These are phyloP conservation scores for Coleophoma eucalyptorum DNA, from an alignment of 2,329 filamentous ascomycete genomes.

Conservation along the genomic window DNA sequence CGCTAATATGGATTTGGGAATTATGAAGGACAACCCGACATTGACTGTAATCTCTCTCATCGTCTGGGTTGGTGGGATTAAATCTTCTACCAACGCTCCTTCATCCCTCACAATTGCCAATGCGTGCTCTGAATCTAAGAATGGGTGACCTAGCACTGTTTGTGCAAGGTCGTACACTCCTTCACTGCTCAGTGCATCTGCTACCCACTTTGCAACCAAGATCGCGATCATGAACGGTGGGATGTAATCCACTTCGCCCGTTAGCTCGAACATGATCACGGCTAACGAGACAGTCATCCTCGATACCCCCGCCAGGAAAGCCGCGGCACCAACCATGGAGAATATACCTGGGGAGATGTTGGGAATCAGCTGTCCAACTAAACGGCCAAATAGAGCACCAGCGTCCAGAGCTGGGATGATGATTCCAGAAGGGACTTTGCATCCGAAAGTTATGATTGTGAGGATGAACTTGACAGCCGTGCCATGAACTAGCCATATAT, in stretches of 20 bases:
- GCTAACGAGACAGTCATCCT: slow-evolving; percentile 55
- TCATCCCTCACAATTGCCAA: slow-evolving; percentile 35
- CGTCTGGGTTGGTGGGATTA: slow-evolving; percentile 48
- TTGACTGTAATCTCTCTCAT: slow-evolving; percentile 52
- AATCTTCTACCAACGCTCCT: slow-evolving; percentile 35
- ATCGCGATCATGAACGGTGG: slow-evolving; percentile 57
- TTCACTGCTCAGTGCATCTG: slow-evolving; percentile 47
- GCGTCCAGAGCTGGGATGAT: slow-evolving; percentile 57
- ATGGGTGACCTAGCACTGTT: slow-evolving; percentile 53
- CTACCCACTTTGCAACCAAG: slow-evolving; percentile 54
- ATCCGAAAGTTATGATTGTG: slow-evolving; percentile 54
- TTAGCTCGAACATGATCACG: slow-evolving; percentile 60
- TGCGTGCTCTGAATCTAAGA: slow-evolving; percentile 49
- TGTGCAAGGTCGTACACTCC: slow-evolving; percentile 59
- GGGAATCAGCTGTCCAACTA: slow-evolving; percentile 37
- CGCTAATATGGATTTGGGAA: slow-evolving; percentile 34
- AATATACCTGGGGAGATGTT: slow-evolving; percentile 53
- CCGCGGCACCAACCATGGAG: slow-evolving; percentile 56
- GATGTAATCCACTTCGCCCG: slow-evolving; percentile 53
- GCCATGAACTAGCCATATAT: slow-evolving; percentile 47
- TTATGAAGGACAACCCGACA: slow-evolving; percentile 38
- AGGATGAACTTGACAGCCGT: slow-evolving; percentile 50
- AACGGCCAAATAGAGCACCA: slow-evolving; percentile 53
- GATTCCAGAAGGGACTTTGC: slow-evolving; percentile 56
- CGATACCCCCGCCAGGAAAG: slow-evolving; percentile 54